These are phyloP conservation scores for Ziziphus jujuba DNA, from an alignment of 306 rosid species.

Conservation along the genomic window DNA sequence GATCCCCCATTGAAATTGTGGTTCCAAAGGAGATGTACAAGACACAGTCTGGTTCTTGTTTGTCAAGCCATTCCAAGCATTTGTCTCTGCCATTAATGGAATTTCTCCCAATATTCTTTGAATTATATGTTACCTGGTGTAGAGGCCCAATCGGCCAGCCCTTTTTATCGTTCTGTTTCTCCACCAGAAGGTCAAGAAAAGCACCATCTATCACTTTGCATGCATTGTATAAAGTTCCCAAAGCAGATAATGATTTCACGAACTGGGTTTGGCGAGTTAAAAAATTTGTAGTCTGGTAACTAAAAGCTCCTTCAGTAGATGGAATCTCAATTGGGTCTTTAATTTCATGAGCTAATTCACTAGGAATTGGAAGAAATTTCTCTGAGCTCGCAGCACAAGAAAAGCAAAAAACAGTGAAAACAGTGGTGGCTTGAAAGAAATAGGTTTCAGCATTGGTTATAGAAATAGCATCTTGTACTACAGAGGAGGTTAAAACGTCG, in stretches of 20 bases:
- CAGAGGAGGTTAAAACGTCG: not conserved
- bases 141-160: not conserved
- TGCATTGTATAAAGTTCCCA: not conserved
- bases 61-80: conserved; percentile 36
- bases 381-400: not conserved
- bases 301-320: not conserved
- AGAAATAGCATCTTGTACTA: not conserved
- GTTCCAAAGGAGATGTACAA: conserved; percentile 47
- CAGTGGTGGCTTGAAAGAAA: not conserved
- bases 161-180: not conserved
- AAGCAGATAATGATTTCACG: not conserved
- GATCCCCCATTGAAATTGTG: not conserved
- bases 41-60: conserved; percentile 30
- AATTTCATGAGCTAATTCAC: not conserved
- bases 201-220: not conserved
- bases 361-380: not conserved
- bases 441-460: not conserved
- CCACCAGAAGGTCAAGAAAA: not conserved
- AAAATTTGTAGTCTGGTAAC: not conserved
- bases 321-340: not conserved
- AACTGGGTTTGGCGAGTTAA: not conserved
- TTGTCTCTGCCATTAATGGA: not conserved
- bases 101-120: no score
- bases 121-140: not conserved
- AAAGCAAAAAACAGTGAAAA: not conserved